Evolutionary conservation across 352 stramenopile species (phyloP), one percentile per base, ranked within the genome.

Genomic region (Phytophthora ohioensis): DNA sequence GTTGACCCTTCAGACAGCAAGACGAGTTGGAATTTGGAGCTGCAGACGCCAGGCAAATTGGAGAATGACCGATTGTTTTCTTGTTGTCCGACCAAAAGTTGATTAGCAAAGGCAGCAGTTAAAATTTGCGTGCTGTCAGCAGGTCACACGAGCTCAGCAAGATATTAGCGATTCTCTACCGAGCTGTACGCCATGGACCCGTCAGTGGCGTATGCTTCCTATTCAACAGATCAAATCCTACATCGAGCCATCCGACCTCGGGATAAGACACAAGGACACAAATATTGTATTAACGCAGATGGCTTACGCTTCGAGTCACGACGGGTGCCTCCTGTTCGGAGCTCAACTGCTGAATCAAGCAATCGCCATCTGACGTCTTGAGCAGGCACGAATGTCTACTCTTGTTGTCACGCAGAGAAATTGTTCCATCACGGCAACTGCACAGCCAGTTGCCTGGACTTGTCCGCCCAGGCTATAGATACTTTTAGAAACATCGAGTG

Each of bases 331-430:
- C 57, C 30, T 72, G 43, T 67, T 57, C 41, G 0, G 31, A 56
- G 8, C 38, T 30, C 64, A 71, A 57, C 34, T 67, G 64, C 64
- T 49, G 39, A 71, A 71, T 66, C 51, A 56, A 62, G 42, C 57
- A 21, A 52, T n/a, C 30, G 30, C 4, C 57, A 63, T 15, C 43
- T 35, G 43, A 46, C 15, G 30, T 10, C 10, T 64, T 27, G 21
- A 48, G 21, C 21, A 45, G 47, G 35, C 17, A 56, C n/a, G 17
- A 55, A 47, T 38, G 31, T 13, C 32, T 54, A 21, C 49, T 27
- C 30, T 49, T 63, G 38, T 9, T 21, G n/a, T 45, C 34, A 32
- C 53, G 35, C 13, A 65, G 42, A 31, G 32, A 52, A 67, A 60
- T 54, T 47, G 7, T n/a, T 36, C 21, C 21, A 42, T 42, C 15